These are phyloP conservation scores for Panicum miliaceum DNA, from an alignment of 176 grass and related monocot genomes.

Conservation along the genomic window DNA sequence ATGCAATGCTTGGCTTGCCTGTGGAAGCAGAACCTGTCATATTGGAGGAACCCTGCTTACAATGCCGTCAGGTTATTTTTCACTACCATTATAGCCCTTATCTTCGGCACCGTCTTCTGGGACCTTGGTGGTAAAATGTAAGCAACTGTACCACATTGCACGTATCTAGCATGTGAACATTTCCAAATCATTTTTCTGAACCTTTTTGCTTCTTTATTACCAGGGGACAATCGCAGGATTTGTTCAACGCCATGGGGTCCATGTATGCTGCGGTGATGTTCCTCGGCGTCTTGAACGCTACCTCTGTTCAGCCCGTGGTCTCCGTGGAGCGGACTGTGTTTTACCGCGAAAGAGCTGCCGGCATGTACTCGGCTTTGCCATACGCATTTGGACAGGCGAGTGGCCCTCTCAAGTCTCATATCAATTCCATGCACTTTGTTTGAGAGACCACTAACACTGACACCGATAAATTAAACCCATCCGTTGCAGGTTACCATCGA, in stretches of 20 bases:
- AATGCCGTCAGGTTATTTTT: conserved; percentile 73
- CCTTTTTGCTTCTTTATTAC: conserved; percentile 20
- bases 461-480: neutral
- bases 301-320: conserved; percentile 82
- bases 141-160: conserved; percentile 18
- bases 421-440: neutral
- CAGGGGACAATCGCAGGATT: conserved; percentile 60
- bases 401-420: conserved; percentile 6
- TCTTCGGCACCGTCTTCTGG: conserved; percentile 92
- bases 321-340: conserved; percentile 84
- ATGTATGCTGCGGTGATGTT: conserved; percentile 80
- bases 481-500: conserved; percentile 72
- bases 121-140: conserved; percentile 84
- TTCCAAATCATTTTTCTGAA: neutral
- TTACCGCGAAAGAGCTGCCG: conserved; percentile 87
- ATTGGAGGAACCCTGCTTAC: conserved; percentile 95
- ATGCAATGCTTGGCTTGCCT: conserved; percentile 78
- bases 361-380: conserved; percentile 87
- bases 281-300: conserved; percentile 67
- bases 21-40: conserved; percentile 90
- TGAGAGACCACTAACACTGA: neutral
- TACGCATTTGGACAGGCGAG: conserved; percentile 95
- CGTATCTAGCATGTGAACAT: neutral
- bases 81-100: conserved; percentile 56
- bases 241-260: conserved; percentile 86